phyloP scores from a whole-genome alignment of 257 asterid genomes.

The Solanum lycopersicoides region DNA sequence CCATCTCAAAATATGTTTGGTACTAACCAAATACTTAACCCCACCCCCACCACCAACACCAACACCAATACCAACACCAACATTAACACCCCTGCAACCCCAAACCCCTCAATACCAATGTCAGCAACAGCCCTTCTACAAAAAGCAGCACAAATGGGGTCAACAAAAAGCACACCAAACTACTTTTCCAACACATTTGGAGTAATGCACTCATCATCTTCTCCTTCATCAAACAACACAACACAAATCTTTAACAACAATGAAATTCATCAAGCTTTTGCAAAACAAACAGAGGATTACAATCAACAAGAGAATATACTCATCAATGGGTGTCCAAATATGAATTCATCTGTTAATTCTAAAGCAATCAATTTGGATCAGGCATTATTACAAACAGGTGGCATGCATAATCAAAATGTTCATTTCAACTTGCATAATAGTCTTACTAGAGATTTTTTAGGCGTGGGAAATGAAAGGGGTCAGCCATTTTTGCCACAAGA shows the following conservation, averaged over 20 bases:
- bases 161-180: constrained; percentile 40
- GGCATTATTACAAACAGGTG: constrained; percentile 9
- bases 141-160: constrained; percentile 87
- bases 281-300: constrained; percentile 17
- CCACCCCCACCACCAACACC: background rate
- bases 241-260: constrained; percentile 12
- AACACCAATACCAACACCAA: background rate
- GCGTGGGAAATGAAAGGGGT: constrained; percentile 57
- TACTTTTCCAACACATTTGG: constrained; percentile 46
- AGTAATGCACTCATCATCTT: constrained; percentile 37
- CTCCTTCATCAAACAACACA: constrained; percentile 6
- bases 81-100: constrained; percentile 13
- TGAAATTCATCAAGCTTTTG: constrained; percentile 36
- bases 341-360: background rate
- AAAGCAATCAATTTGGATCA: background rate
- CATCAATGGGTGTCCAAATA: background rate
- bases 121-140: constrained; percentile 91
- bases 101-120: constrained; percentile 31
- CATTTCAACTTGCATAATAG: constrained; percentile 22
- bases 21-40: constrained; percentile 5
- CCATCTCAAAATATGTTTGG: constrained; percentile 23
- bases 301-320: background rate
- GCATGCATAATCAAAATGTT: constrained; percentile 1
- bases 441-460: constrained; percentile 83
- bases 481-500: constrained; percentile 59